Percentiles rank a stretch among this genome's conserved stretches.
Conservation (phyloP, 2,329 filamentous ascomycete species). For the Coniochaeta sp. region DNA sequence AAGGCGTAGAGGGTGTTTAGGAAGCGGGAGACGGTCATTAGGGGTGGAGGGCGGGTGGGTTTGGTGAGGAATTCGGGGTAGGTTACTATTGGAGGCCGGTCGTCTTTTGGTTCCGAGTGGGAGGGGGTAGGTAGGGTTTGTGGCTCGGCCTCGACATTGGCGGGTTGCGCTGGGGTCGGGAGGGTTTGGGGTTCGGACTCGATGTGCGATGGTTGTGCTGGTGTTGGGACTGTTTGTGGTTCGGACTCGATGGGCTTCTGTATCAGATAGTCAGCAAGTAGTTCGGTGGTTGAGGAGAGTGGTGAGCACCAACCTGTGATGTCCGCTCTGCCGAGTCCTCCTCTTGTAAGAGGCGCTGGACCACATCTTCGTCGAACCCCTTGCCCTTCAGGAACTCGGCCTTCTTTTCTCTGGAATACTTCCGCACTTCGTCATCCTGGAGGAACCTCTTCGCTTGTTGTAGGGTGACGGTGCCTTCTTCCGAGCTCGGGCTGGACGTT, state of each 20-base stretch:
- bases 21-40: slow-evolving; percentile 55
- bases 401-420: slow-evolving; percentile 66
- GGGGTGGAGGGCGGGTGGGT: slow-evolving; percentile 46
- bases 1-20: slow-evolving; percentile 53
- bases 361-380: slow-evolving; percentile 60
- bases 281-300: background rate
- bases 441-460: slow-evolving; percentile 72
- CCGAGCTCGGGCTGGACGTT: slow-evolving; percentile 4
- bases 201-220: background rate
- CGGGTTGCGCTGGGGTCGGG: background rate
- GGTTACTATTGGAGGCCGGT: slow-evolving; percentile 56
- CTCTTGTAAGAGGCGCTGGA: slow-evolving; percentile 54
- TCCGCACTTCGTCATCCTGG: slow-evolving; percentile 63
- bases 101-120: slow-evolving; percentile 14
- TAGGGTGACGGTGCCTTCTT: slow-evolving; percentile 23
- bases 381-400: slow-evolving; percentile 71
- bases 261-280: no score
- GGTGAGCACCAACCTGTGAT: background rate
- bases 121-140: background rate
- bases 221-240: background rate
- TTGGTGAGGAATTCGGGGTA: slow-evolving; percentile 64
- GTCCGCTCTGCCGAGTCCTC: slow-evolving; percentile 3
- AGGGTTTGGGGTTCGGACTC: background rate
- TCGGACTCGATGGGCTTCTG: background rate
- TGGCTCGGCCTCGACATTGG: background rate